Conservation (phyloP, 1,139 yeast species). For the Geotrichum aggregatum region DNA sequence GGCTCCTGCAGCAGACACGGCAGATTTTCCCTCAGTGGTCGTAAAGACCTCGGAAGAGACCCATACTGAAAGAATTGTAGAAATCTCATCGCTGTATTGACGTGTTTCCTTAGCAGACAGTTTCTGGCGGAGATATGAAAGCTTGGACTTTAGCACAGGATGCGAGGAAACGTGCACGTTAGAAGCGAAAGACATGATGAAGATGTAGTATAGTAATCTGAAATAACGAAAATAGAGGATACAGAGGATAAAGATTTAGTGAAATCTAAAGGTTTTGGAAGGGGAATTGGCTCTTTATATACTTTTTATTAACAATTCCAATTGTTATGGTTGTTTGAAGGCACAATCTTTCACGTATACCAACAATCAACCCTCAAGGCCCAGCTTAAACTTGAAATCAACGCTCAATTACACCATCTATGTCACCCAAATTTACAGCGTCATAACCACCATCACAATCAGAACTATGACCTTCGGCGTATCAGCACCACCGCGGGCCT, state of each 20-base stretch:
- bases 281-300: not conserved
- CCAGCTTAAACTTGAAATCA: too few relatives aligned
- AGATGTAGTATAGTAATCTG: not conserved
- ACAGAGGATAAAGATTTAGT: not conserved
- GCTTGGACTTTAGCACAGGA: conserved; percentile 33
- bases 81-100: conserved; percentile 30
- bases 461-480: too few relatives aligned
- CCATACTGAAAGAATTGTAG: conserved; percentile 35
- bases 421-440: too few relatives aligned
- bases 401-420: too few relatives aligned
- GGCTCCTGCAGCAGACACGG: conserved; percentile 29
- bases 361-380: too few relatives aligned
- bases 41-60: conserved; percentile 28
- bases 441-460: too few relatives aligned
- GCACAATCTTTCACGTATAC: too few relatives aligned
- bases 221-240: not conserved
- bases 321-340: too few relatives aligned
- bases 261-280: not conserved
- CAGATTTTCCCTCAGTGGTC: conserved; percentile 9
- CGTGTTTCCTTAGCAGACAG: conserved; percentile 29
- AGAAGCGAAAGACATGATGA: conserved; percentile 17
- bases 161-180: conserved; percentile 32
- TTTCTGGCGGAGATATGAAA: conserved; percentile 33
- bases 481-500: too few relatives aligned
- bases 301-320: too few relatives aligned